Percentiles rank a stretch among this genome's conserved stretches.
phyloP scores from a whole-genome alignment of 2,329 filamentous ascomycete genomes.

The Alternaria viburni region DNA sequence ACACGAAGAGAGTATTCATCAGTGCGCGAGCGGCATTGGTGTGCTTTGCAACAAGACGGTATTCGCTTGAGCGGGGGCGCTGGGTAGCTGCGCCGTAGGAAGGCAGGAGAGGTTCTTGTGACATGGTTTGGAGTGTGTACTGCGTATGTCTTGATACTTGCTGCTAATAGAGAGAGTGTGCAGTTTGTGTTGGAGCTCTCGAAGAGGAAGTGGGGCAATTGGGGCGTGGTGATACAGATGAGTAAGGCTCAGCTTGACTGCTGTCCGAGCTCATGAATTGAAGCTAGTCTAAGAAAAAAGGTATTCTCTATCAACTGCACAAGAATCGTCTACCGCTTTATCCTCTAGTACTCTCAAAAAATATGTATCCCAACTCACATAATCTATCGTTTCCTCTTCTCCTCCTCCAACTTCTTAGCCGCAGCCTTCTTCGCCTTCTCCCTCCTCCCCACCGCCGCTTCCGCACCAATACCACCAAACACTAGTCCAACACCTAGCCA shows the following conservation, averaged over 20 bases:
- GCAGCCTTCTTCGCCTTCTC: conserved; percentile 84
- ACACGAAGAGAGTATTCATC: background rate
- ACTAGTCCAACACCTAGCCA: conserved; percentile 92
- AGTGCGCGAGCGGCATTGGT: background rate
- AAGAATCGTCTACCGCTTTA: background rate
- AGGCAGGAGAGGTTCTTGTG: background rate
- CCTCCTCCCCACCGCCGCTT: conserved; percentile 77
- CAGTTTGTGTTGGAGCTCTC: background rate
- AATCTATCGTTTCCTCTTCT: conserved; percentile 19
- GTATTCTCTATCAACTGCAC: background rate
- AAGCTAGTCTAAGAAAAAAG: background rate
- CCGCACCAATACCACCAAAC: conserved; percentile 92
- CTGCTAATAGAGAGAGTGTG: background rate
- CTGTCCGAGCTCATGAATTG: background rate
- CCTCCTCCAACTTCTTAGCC: conserved; percentile 55
- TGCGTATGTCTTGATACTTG: background rate
- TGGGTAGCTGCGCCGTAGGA: background rate
- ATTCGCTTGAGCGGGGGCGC: background rate
- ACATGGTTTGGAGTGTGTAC: background rate
- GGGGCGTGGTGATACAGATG: background rate
- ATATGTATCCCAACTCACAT: too few species aligned
- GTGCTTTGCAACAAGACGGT: background rate
- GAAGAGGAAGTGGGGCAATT: background rate
- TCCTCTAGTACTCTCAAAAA: background rate
- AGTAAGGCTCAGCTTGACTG: background rate